Base-by-base conservation (phyloP, 78 protist species). In the Protostelium mycophagum region DNA sequence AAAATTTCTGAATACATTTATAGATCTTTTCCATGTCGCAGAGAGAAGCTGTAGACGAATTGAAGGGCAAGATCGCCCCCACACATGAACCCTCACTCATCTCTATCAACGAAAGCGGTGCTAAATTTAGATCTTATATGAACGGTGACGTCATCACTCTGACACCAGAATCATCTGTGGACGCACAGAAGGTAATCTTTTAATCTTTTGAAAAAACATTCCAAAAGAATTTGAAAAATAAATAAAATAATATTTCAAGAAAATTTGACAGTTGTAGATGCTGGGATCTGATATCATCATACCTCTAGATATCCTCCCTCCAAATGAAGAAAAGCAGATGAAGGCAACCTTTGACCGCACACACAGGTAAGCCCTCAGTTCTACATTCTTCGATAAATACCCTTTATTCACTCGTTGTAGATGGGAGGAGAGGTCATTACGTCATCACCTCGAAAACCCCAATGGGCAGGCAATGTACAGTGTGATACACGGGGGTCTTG, bases 401-500 rank as follows among this genome's bases (percentile, higher is more conserved):
- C 37, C 16, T 5, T 25, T 37, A 16, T 25, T 85, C 34, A 85
- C 34, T 25, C 16, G 38, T 28, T 10, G 39, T 38, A 90, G 95
- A 73, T 96, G 97, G 97, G 92, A 95, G 38, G 83, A 85, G 39
- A 31, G 90, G 1, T 94, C 96, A 1, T 87, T 96, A 63, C 34
- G 83, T 16, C 86, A 28, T 35, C 97, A 96, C 86, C 37, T 88
- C 1, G 51, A 28, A 86, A 88, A 90, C 31, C 95, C 93, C 36
- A 94, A 95, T 85, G 63, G 86, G 36, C 97, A 96, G 85, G 97
- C 96, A 31, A 95, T 96, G 63, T 96, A 95, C 89, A 37, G 90
- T 34, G 96, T 96, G 31, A 83, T 95, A 1, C 98, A 96, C 85
- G 98, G 98, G n/a, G 98, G 97, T 35, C 89, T 90, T 28, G 84